Evolutionary conservation across 345 rosid genomes (phyloP).

Genomic region (Leavenworthia alabamica): DNA sequence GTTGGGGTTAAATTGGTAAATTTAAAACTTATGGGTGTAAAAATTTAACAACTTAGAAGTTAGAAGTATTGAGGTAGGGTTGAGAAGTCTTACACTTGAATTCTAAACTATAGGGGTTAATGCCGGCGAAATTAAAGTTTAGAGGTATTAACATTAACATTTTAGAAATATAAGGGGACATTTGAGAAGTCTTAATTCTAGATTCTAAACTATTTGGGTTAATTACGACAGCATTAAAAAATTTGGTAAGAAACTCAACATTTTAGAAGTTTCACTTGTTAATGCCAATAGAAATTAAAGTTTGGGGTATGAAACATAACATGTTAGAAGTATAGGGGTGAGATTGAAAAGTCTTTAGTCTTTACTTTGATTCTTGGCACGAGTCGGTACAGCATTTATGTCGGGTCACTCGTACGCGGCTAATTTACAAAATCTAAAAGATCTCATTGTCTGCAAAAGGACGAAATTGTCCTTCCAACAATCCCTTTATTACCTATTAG

Average conservation of each 20-base stretch:
- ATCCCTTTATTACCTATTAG: not conserved
- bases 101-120: not conserved
- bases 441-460: conserved; percentile 4
- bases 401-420: conserved; percentile 17
- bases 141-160: no score
- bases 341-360: not conserved
- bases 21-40: not conserved
- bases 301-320: not conserved
- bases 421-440: conserved; percentile 14
- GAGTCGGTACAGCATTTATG: conserved; percentile 27
- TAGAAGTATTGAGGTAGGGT: not conserved
- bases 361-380: conserved; percentile 25
- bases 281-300: not conserved
- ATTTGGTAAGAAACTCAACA: not conserved
- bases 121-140: no score
- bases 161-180: no score
- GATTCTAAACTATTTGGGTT: no score
- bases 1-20: not conserved
- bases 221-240: not conserved
- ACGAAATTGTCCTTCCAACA: conserved; percentile 26
- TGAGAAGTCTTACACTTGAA: not conserved
- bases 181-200: no score
- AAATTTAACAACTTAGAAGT: no score
- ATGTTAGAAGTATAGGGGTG: not conserved
- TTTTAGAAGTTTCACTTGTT: not conserved